phyloP scores from a whole-genome alignment of 768 basidiomycete genomes.

The Panaeolus cyanescens region DNA sequence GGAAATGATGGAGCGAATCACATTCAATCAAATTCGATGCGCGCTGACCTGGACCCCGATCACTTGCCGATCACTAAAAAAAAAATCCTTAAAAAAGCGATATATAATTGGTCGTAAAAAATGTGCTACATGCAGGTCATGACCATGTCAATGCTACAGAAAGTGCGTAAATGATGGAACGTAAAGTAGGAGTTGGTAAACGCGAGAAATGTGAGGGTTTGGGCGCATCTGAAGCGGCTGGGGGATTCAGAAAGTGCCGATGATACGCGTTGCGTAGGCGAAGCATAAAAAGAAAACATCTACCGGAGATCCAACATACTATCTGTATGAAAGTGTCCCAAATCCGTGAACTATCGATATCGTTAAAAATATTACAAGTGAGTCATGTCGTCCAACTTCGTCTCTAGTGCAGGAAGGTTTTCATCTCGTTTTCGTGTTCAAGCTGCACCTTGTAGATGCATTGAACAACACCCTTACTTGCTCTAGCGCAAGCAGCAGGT shows the following conservation, averaged over 20 bases:
- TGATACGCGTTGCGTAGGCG: no score
- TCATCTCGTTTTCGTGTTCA: background rate
- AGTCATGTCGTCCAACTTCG: background rate
- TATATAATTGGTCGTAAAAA: no score
- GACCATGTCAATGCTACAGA: background rate
- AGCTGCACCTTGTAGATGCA: background rate
- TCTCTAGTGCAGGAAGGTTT: background rate
- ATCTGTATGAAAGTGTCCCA: background rate
- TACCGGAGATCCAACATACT: background rate
- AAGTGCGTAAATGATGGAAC: background rate
- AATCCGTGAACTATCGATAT: background rate
- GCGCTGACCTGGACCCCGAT: no score
- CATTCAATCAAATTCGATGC: background rate
- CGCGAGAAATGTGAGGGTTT: no score
- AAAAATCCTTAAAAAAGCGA: no score
- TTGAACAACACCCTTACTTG: background rate
- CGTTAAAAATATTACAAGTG: background rate
- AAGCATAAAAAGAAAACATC: background rate
- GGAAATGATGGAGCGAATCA: background rate
- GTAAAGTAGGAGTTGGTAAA: no score
- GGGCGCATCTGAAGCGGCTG: no score
- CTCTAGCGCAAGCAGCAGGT: background rate
- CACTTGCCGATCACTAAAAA: no score
- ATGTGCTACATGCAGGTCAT: background rate
- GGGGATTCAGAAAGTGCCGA: no score